Conservation (phyloP, 2,329 filamentous ascomycete species). For the Fusarium sp. region DNA sequence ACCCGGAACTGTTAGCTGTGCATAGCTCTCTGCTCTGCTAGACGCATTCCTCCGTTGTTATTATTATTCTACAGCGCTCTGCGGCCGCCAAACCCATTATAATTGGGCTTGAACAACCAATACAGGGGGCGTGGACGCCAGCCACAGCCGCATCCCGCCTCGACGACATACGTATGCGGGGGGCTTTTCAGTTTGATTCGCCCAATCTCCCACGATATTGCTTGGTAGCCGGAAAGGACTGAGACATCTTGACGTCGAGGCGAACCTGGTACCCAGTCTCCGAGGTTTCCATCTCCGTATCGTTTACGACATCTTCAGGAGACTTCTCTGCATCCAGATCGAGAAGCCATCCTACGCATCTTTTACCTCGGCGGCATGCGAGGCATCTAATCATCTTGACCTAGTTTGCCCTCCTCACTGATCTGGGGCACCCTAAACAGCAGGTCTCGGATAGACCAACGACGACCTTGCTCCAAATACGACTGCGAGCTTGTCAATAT, state of each 20-base stretch:
- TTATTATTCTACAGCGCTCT: constrained; percentile 25
- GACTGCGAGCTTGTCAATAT: constrained; percentile 36
- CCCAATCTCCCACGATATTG: constrained; percentile 34
- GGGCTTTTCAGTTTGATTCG: constrained; percentile 27
- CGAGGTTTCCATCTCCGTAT: constrained; percentile 19
- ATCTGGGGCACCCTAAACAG: constrained; percentile 10
- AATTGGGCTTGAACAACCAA: constrained; percentile 3
- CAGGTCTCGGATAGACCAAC: constrained; percentile 10
- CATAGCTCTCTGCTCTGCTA: constrained; percentile 8
- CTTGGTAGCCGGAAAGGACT: constrained; percentile 34
- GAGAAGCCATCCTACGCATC: constrained; percentile 19
- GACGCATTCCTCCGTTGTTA: constrained; percentile 16
- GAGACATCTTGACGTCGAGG: constrained; percentile 44
- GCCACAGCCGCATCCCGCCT: constrained; percentile 22
- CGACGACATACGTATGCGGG: constrained; percentile 38
- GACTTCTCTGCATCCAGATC: constrained; percentile 24
- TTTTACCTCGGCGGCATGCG: constrained; percentile 37
- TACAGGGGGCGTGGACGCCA: constrained; percentile 13
- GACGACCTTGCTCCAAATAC: constrained; percentile 1
- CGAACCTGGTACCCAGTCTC: constrained; percentile 22
- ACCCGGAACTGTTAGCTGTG: constrained; percentile 17
- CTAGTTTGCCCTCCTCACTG: constrained; percentile 15
- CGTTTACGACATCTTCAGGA: constrained; percentile 17
- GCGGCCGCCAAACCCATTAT: constrained; percentile 29
- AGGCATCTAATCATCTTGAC: constrained; percentile 24